Base-by-base conservation (phyloP, 805 yeast genomes). In the Wickerhamomyces alni region DNA sequence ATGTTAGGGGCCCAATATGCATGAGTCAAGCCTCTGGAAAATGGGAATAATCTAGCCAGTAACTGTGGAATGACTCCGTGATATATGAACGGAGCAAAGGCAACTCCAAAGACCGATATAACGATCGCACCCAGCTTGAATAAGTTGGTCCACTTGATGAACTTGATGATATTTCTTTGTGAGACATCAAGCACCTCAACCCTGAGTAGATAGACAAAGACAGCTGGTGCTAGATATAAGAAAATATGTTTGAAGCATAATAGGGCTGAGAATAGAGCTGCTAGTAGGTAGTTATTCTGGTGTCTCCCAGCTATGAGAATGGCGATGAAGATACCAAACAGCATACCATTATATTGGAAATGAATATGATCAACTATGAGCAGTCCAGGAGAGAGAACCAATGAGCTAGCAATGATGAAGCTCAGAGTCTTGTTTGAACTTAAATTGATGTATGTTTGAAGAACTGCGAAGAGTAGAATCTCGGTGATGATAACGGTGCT, bases 1-100 rank as follows among this genome's bases (percentile, higher is more conserved):
- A 88, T 67, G 54, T 93, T 93, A 13, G 99, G 98, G 1, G 99
- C 98, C 98, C 99, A 93, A 63, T 93, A 93, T 0, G 98, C 96
- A 62, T 93, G 99, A 5, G 97, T 93, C 28, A 93, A 69, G 1
- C 98, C 98, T 57, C 98, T 71, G 36, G 94, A 82, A 57, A 91
- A 91, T 6, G 99, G 99, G 63, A 93, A 93, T 25, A 93, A 63
- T 34, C 99, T 70, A 5, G 65, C 55, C 8, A 87, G 35, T 15
- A 93, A 61, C 45, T 86, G 77, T 0, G 84, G 81, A 36, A 84
- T 52, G 26, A 79, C 84, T 2, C 70, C 68, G 49, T 75, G 67
- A 29, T 54, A 55, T 7, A 74, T 59, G 54, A 89, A 89, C 1
- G 98, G 98, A 1, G 70, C 82, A 66, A 89, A 87, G 9, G 95